Evolutionary conservation across 345 rosid species (phyloP), one percentile per base, ranked within the genome.

Genomic region (Dipteronia dyeriana): DNA sequence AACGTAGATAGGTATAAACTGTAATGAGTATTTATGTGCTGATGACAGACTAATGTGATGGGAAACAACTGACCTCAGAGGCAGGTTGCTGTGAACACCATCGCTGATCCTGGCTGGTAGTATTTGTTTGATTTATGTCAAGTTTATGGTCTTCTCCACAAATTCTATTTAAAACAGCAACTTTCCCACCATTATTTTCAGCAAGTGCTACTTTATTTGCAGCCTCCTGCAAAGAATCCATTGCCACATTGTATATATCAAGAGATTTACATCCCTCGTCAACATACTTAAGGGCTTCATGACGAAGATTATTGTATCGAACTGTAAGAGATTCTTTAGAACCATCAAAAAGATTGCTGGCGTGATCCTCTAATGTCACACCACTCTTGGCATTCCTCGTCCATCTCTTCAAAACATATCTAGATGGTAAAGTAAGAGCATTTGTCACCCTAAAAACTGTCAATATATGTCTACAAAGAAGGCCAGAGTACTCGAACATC

Each of bases 401-500:
- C 88, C 86, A 85, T 43, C 88, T 66, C 63, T 73, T 76, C 76
- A 85, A 65, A 29, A 85, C 65, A 65, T 82, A 85, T 20, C 60
- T 80, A 49, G 82, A 78, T 14, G 88, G 88, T 26, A 85, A 82
- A 39, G 86, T 79, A 59, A 85, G 86, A 65, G 80, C 86, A 76
- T 85, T 85, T 34, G 80, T 85, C 8, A 81, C 88, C 74, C 84
- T 83, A 26, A 85, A 85, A 43, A 83, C 88, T 76, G 88, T 79
- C 68, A 85, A 53, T 47, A 85, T 70, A 57, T 83, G 88, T 45
- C 86, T 76, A 74, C 88, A 85, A 23, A 85, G 78, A 22, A 85
- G 68, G 26, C 88, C 88, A 4, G 86, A 78, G 66, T 72, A 82
- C 66, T 85, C 88, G 61, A 85, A 82, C 86, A 80, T 78, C 63